Percentiles rank a stretch among this genome's conserved stretches.
These are phyloP conservation scores for Protea cynaroides DNA, from an alignment of 164 flowering plant genomes.

Conservation along the genomic window DNA sequence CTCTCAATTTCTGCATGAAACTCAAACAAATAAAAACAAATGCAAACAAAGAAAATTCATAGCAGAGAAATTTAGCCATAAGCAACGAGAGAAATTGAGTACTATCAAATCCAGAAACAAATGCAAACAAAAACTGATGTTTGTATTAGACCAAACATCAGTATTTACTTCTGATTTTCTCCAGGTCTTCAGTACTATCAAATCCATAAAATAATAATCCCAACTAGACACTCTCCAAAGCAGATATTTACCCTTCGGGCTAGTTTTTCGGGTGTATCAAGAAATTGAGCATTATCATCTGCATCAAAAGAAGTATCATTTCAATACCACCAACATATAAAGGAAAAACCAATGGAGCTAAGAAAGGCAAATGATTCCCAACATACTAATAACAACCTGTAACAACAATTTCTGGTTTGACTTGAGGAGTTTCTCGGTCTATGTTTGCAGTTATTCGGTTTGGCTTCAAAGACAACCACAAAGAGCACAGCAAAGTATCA, in stretches of 20 bases:
- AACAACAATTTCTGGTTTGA: slow-evolving; percentile 19
- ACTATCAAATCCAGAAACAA: no score
- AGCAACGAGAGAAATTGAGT: not conserved
- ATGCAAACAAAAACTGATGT: no score
- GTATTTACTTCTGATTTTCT: not conserved
- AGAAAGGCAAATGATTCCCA: slow-evolving; percentile 2
- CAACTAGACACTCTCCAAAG: not conserved
- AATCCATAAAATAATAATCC: not conserved
- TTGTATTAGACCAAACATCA: not conserved
- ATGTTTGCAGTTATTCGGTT: slow-evolving; percentile 24
- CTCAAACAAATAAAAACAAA: not conserved
- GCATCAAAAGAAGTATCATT: slow-evolving; percentile 16
- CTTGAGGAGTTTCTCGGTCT: slow-evolving; percentile 23
- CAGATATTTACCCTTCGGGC: slow-evolving; percentile 63
- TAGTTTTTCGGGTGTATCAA: slow-evolving; percentile 56
- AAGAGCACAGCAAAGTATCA: slow-evolving; percentile 11
- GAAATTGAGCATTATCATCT: slow-evolving; percentile 43
- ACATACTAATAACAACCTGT: slow-evolving; percentile 21
- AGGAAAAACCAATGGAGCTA: not conserved
- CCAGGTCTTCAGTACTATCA: not conserved
- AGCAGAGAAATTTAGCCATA: not conserved
- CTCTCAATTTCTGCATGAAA: slow-evolving; percentile 59
- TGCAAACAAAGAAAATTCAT: not conserved
- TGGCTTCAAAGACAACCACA: slow-evolving; percentile 23
- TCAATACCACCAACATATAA: not conserved